phyloP scores from a whole-genome alignment of 2,329 filamentous ascomycete genomes.

The Xylariomycetidae sp. region DNA sequence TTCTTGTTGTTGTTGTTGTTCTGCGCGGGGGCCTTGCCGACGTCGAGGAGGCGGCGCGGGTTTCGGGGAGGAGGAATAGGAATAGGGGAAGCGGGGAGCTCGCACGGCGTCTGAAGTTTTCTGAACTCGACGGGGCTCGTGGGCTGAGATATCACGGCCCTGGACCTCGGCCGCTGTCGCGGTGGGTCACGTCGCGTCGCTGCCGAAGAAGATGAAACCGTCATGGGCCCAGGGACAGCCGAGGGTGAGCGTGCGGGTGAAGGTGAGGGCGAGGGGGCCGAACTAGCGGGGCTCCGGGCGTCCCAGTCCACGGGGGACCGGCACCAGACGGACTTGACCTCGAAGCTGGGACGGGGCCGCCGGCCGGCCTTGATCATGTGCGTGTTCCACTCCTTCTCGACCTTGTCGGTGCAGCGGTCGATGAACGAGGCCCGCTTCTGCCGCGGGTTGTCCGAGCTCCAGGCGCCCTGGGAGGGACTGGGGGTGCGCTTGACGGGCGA shows the following conservation, averaged over 20 bases:
- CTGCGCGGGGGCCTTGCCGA: neutral
- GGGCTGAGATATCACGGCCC: no score
- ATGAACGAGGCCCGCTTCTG: slow-evolving; percentile 12
- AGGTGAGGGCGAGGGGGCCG: no score
- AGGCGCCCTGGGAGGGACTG: slow-evolving; percentile 11
- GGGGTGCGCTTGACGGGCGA: slow-evolving; percentile 1
- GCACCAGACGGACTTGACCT: slow-evolving; percentile 11
- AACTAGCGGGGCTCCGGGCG: slow-evolving; percentile 2
- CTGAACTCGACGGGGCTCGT: neutral
- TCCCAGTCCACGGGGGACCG: no score
- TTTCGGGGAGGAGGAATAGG: neutral
- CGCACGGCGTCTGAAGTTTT: neutral
- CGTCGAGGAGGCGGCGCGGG: neutral
- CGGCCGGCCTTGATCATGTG: slow-evolving; percentile 11
- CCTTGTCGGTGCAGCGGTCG: slow-evolving; percentile 7
- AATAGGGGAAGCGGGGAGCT: neutral
- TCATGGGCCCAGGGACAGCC: no score
- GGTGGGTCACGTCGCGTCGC: no score
- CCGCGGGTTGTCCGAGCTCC: slow-evolving; percentile 7
- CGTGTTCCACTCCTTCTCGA: slow-evolving; percentile 6
- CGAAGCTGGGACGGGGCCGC: slow-evolving; percentile 11
- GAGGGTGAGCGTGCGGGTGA: no score
- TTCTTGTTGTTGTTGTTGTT: neutral
- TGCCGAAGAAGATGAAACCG: no score
- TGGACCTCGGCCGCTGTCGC: no score